Base-by-base conservation (phyloP, 192 early-diverging fungal species). In the Kappamyces sp. region DNA sequence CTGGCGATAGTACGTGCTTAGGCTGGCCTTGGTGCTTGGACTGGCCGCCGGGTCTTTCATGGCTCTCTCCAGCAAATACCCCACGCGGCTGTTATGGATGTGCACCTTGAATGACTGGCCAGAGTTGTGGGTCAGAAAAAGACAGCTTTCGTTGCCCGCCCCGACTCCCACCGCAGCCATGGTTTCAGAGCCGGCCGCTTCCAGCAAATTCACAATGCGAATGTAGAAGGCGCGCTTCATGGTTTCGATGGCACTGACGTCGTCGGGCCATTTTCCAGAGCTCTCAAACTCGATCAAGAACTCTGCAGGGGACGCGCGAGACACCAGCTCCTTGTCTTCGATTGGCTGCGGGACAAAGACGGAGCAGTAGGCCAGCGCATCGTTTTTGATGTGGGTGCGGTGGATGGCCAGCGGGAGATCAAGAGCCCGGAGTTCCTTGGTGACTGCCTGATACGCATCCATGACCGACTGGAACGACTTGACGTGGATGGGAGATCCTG, bases 181-280 rank as follows among this genome's bases (percentile, higher is more conserved):
- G 71, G 72, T 66, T 70, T 74, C 77, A 0, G 80, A 73, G 39
- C 76, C 66, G 2, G 71, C 62, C 6, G 62, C 55, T 4, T 58
- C 59, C 51, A 86, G 68, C 49, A 67, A 40, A 47, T 89, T 84
- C 33, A 79, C 86, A 43, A 98, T 74, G 44, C 82, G 80, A 50
- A 93, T 67, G 61, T 87, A 83, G 59, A 97, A 92, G 5, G 95
- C 93, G 0, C 78, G 65, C 70, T 98, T 98, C 75, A 93, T 83
- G 42, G 88, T 86, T 76, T 93, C 87, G 52, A 98, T 78, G 3
- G 93, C 91, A 2, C 65, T 69, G 1, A 95, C 69, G 54, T 96
- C 88, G 71, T 89, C 86, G 12, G 95, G 93, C 92, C 93, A 98
- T 64, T 88, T 84, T 36, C 68, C 74, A 6, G 90, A 90, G 5